Conservation (phyloP, 148 eudicot genomes). For the Fagopyrum tataricum region DNA sequence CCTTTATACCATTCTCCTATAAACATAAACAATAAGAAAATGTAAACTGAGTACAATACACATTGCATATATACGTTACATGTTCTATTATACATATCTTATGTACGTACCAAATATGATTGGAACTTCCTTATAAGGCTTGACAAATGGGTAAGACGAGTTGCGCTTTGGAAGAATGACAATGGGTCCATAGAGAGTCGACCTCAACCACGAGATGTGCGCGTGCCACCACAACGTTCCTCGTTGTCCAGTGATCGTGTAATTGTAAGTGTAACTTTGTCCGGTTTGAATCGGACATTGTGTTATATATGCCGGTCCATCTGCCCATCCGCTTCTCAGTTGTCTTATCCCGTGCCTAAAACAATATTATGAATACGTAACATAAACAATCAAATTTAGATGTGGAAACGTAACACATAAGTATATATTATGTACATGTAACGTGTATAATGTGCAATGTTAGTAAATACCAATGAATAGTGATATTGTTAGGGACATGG, state of each 20-base stretch:
- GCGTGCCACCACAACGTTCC: slow-evolving; percentile 60
- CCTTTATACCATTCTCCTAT: slow-evolving; percentile 58
- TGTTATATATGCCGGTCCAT: slow-evolving; percentile 54
- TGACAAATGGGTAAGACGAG: slow-evolving; percentile 36
- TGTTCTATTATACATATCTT: too few species aligned
- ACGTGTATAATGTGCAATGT: neutral
- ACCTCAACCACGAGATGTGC: slow-evolving; percentile 51
- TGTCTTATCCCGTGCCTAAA: slow-evolving; percentile 59
- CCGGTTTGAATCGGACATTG: slow-evolving; percentile 62
- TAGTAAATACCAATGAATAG: slow-evolving; percentile 22
- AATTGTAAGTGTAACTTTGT: slow-evolving; percentile 50
- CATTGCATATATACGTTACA: too few species aligned
- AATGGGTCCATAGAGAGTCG: slow-evolving; percentile 42
- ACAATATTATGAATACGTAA: neutral
- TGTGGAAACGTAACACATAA: neutral
- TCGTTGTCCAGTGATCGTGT: slow-evolving; percentile 42
- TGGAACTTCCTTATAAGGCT: slow-evolving; percentile 50
- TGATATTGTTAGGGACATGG: slow-evolving; percentile 27
- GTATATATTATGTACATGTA: neutral
- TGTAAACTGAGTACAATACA: neutral
- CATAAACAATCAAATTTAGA: neutral
- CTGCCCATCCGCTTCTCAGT: slow-evolving; percentile 53
- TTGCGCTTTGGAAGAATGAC: slow-evolving; percentile 42
- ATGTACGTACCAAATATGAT: slow-evolving; percentile 38
- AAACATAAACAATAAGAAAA: neutral